Conservation (phyloP, 2,329 filamentous ascomycete genomes). For the Aurifilum marmelostoma region DNA sequence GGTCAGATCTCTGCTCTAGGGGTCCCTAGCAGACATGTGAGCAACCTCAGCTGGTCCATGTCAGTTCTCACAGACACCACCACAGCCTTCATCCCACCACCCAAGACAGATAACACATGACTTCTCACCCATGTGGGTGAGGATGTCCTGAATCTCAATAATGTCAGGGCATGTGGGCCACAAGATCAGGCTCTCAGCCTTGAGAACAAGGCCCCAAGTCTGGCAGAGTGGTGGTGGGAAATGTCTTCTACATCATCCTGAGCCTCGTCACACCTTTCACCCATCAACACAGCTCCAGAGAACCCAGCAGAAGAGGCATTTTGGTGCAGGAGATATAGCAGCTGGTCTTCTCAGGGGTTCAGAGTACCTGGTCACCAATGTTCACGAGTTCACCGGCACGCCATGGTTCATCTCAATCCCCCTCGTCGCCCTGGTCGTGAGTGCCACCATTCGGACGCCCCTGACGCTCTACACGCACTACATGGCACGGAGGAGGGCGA, state of each 20-base stretch:
- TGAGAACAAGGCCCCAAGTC: conserved; percentile 12
- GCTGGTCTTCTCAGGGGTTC: conserved; percentile 42
- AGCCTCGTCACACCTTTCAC: conserved; percentile 4
- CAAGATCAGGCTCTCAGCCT: conserved; percentile 25
- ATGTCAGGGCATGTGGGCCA: conserved; percentile 28
- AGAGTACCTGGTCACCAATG: conserved; percentile 46
- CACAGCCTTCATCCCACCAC: neutral
- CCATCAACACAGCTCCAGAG: conserved; percentile 1
- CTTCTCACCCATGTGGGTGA: neutral
- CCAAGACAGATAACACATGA: conserved; percentile 13
- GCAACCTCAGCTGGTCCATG: conserved; percentile 8
- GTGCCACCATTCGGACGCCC: conserved; percentile 51
- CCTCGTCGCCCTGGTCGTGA: conserved; percentile 52
- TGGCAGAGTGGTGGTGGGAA: neutral
- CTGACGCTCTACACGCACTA: conserved; percentile 45
- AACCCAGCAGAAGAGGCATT: conserved; percentile 29
- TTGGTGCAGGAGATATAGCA: conserved; percentile 41
- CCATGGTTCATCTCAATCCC: conserved; percentile 61
- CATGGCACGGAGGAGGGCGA: conserved; percentile 37
- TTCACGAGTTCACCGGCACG: conserved; percentile 48
- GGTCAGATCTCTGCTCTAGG: neutral
- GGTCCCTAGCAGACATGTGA: neutral
- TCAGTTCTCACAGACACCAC: neutral
- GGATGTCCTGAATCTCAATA: conserved; percentile 14
- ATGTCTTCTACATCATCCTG: conserved; percentile 17